phyloP scores from a whole-genome alignment of 2,329 filamentous ascomycete species.

The Davidsoniella neocaledoniae region DNA sequence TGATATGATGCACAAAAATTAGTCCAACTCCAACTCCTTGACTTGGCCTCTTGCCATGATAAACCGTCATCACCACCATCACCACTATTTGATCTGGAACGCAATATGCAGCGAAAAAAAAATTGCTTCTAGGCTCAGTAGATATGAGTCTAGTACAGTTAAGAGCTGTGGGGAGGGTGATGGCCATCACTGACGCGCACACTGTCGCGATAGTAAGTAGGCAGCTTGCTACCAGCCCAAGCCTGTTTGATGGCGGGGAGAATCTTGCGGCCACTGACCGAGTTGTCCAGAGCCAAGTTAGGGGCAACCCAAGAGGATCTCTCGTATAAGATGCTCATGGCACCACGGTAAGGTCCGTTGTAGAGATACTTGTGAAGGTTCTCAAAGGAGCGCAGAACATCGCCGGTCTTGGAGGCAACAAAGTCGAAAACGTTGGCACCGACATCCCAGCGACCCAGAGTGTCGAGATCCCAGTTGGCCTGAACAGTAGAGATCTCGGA shows the following conservation, averaged over 20 bases:
- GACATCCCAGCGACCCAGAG: constrained; percentile 55
- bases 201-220: constrained; percentile 26
- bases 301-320: constrained; percentile 22
- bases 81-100: too few species aligned
- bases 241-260: constrained; percentile 22
- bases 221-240: constrained; percentile 22
- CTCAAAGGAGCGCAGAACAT: constrained; percentile 27
- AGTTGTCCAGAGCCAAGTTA: constrained; percentile 22
- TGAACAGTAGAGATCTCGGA: constrained; percentile 49
- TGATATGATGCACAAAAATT: too few species aligned
- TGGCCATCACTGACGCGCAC: constrained; percentile 26
- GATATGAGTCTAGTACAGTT: background rate
- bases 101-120: too few species aligned
- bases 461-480: constrained; percentile 54
- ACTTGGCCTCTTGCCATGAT: too few species aligned
- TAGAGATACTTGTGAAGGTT: constrained; percentile 28
- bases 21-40: too few species aligned
- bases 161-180: constrained; percentile 21
- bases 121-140: too few species aligned
- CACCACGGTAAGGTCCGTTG: constrained; percentile 37
- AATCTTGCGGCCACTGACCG: constrained; percentile 20
- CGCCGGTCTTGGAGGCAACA: constrained; percentile 44
- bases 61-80: too few species aligned
- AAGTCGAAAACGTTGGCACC: constrained; percentile 52
- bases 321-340: constrained; percentile 24